Evolutionary conservation across 176 grass and related monocot genomes (phyloP), one percentile per base, ranked within the genome.

Genomic region (Cymbopogon citratus): DNA sequence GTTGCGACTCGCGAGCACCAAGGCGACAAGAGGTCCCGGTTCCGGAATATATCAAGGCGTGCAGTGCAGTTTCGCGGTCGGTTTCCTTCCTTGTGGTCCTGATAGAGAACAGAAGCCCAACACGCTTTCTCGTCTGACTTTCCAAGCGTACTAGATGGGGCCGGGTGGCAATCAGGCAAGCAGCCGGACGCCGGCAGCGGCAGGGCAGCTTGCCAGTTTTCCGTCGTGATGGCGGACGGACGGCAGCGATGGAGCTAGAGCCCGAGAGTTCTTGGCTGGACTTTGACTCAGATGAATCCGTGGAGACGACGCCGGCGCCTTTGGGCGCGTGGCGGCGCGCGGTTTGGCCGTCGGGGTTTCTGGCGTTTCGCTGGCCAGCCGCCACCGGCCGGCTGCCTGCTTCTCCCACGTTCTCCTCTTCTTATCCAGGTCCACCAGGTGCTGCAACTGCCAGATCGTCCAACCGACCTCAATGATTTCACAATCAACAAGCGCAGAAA

Each of bases 121-220:
- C 84, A 77, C 82, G 82, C 63, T 84, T 84, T 77, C 82, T 74
- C 84, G 5, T 86, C 59, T 49, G 33, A 60, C 66, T 60, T 12
- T 65, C 8, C 63, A 27, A 63, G 24, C 1, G 59, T 24, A 5
- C 3, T n/a, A 56, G 7, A 25, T n/a, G 59, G 4, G 59, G 28
- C 28, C 63, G 27, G 15, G 16, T 66, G 63, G 29, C 28, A 66
- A 7, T 65, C 51, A n/a, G 51, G 56, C 56, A 60, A 33, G 54
- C 19, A 0, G n/a, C 2, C 51, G 54, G 7, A 2, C 4, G 18
- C 5, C 18, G 6, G 49, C 49, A 7, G 49, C 49, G 6, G 48
- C 49, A 21, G 16, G 16, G 46, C 46, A 2, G 8, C 8, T 9
- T 40, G 40, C 40, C 40, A 2, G 46, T 51, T 51, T 19, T 1